Evolutionary conservation across 106 monocot genomes (phyloP).

Genomic region (Allium cepa): DNA sequence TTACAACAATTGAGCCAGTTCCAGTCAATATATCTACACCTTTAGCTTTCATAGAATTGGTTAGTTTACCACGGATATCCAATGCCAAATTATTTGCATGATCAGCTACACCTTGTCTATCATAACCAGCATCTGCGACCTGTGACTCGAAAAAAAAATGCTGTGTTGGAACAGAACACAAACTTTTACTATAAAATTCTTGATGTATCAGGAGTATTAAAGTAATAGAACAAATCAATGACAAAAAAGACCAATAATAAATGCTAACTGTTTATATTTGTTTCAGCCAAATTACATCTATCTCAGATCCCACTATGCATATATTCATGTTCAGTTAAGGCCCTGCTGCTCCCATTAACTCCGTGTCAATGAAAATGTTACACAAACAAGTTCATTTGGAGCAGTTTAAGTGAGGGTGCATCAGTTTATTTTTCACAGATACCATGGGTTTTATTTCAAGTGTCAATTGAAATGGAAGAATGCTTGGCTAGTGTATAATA

Average conservation of each 20-base stretch:
- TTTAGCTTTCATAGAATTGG: slow-evolving; percentile 89
- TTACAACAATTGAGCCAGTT: slow-evolving; percentile 77
- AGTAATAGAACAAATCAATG: neutral
- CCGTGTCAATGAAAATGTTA: no score
- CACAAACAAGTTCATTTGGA: no score
- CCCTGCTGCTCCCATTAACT: no score
- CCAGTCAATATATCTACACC: slow-evolving; percentile 93
- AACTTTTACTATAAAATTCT: no score
- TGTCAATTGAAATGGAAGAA: no score
- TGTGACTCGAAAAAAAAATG: slow-evolving; percentile 14
- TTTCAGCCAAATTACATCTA: neutral
- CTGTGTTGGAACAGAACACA: neutral
- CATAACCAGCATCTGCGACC: slow-evolving; percentile 83
- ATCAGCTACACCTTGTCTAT: slow-evolving; percentile 95
- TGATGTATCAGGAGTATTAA: neutral
- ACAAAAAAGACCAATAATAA: neutral
- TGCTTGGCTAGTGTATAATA: no score
- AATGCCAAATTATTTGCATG: slow-evolving; percentile 98
- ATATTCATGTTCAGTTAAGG: no score
- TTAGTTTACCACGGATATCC: slow-evolving; percentile 89
- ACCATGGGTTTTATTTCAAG: no score
- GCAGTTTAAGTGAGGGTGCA: no score
- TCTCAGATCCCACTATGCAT: neutral
- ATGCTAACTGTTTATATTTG: no score
- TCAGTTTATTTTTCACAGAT: no score